Base-by-base conservation (phyloP, 75 land plant genomes). In the Azolla pinnata region DNA sequence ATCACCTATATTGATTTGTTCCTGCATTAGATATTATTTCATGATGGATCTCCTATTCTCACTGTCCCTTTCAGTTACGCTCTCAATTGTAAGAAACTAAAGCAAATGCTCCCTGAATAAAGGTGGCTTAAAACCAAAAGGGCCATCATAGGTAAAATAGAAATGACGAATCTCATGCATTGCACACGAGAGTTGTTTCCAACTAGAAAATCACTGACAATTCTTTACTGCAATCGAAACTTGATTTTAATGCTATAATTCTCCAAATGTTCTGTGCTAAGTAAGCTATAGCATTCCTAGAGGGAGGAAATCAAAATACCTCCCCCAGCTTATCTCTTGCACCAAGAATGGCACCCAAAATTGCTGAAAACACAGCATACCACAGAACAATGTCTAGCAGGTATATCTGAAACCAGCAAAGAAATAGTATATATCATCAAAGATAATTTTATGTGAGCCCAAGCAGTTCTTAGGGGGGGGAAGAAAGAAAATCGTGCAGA, bases 271-370 rank as follows among this genome's bases (percentile, higher is more conserved):
- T 8, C 42, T 14, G 42, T 14, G 14, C 14, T 38, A 38, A 38
- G n/a, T n/a, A n/a, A n/a, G n/a, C 14, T 8, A 38, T 14, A 38
- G 42, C 42, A 38, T 38, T 7, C 42, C 7, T 38, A 38, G 42
- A 38, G 12, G 14, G 31, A 67, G 23, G 29, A 23, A 49, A 47
- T 29, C 17, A 29, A 74, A 45, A 20, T 71, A 89, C 98, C 90
- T 93, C 98, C 52, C 98, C 98, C 35, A 93, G 33, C 29, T 87
- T 85, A 66, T 55, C 81, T 32, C 84, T 64, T 59, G 96, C 98
- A 58, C 98, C 98, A 72, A 72, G 78, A 10, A 93, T 63, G 52
- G 90, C 98, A 68, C 98, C 98, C 70, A 80, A 18, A 27, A 93
- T 52, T 19, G 98, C 90, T 63, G 90, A 89, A 18, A 83, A 62